Percentiles rank a stretch among this genome's conserved stretches.
Evolutionary conservation across 2,329 filamentous ascomycete genomes (phyloP).

Genomic region (Venturia effusa): DNA sequence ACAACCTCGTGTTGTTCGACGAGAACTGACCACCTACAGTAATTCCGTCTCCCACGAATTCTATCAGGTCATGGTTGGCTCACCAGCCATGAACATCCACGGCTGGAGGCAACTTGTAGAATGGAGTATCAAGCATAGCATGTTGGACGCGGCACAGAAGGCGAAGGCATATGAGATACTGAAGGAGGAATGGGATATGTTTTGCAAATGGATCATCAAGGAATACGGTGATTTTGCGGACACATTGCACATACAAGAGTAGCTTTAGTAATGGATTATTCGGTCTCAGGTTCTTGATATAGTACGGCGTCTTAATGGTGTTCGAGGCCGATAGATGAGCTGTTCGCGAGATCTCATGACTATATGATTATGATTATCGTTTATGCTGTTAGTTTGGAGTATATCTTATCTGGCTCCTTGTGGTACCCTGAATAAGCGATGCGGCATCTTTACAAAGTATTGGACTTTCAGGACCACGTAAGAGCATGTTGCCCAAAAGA

Average conservation of each 20-base stretch:
- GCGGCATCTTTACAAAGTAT: no score
- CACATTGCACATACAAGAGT: slow-evolving; percentile 2
- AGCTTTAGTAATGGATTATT: not conserved
- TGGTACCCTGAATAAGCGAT: no score
- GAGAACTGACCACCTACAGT: slow-evolving; percentile 26
- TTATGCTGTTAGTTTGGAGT: no score
- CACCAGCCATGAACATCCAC: slow-evolving; percentile 52
- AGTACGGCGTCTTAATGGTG: not conserved
- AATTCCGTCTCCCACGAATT: slow-evolving; percentile 66
- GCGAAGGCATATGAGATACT: slow-evolving; percentile 35
- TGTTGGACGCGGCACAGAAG: slow-evolving; percentile 29
- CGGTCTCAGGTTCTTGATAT: no score
- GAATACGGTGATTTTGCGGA: slow-evolving; percentile 20
- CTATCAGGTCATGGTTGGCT: slow-evolving; percentile 64
- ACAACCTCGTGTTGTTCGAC: no score
- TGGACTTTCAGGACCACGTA: no score
- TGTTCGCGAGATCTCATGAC: not conserved
- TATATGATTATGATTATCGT: not conserved
- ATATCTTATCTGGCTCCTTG: no score
- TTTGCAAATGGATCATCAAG: slow-evolving; percentile 43
- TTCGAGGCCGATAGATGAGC: not conserved
- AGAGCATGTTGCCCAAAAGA: no score
- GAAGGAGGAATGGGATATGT: slow-evolving; percentile 46
- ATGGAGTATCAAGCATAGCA: slow-evolving; percentile 37
- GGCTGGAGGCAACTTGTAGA: slow-evolving; percentile 55